Evolutionary conservation across 306 rosid species (phyloP).

Genomic region (Pachyrhizus erosus): DNA sequence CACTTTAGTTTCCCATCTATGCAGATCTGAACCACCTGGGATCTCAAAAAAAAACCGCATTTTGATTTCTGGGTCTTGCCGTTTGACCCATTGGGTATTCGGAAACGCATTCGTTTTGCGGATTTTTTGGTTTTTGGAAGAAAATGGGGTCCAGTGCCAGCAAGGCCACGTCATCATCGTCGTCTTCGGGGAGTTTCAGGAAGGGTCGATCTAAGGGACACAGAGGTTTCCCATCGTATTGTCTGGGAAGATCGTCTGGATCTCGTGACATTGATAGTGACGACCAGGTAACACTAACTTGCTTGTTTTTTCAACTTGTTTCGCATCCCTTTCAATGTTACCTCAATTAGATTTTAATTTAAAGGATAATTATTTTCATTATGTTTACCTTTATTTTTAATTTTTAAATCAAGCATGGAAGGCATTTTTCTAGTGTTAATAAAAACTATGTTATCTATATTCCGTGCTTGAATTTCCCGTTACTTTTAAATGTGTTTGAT

Average conservation of each 20-base stretch:
- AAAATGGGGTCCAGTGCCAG: slow-evolving; percentile 90
- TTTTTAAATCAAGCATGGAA: not conserved
- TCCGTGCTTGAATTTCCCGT: slow-evolving; percentile 12
- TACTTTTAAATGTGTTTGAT: slow-evolving; percentile 1
- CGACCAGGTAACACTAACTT: slow-evolving; percentile 58
- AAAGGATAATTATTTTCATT: not conserved
- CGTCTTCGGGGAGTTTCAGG: slow-evolving; percentile 53
- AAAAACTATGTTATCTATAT: too few relatives aligned
- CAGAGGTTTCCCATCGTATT: slow-evolving; percentile 70
- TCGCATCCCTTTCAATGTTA: not conserved
- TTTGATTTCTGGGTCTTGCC: slow-evolving; percentile 49
- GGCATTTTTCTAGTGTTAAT: not conserved
- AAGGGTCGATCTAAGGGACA: slow-evolving; percentile 64
- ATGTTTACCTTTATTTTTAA: not conserved
- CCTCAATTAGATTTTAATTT: not conserved
- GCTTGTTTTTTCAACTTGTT: not conserved
- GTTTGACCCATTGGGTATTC: slow-evolving; percentile 25
- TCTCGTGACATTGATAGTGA: slow-evolving; percentile 76
- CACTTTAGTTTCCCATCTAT: slow-evolving; percentile 10
- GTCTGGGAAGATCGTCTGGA: slow-evolving; percentile 80
- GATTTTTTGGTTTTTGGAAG: not conserved
- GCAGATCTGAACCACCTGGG: slow-evolving; percentile 51
- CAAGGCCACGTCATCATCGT: slow-evolving; percentile 58
- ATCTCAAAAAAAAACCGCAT: slow-evolving; percentile 45
- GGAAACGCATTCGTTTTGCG: slow-evolving; percentile 10